Percentiles rank a stretch among this genome's conserved stretches.
phyloP scores from a whole-genome alignment of 495 filamentous ascomycete genomes.

The Schizothecium vesticola region DNA sequence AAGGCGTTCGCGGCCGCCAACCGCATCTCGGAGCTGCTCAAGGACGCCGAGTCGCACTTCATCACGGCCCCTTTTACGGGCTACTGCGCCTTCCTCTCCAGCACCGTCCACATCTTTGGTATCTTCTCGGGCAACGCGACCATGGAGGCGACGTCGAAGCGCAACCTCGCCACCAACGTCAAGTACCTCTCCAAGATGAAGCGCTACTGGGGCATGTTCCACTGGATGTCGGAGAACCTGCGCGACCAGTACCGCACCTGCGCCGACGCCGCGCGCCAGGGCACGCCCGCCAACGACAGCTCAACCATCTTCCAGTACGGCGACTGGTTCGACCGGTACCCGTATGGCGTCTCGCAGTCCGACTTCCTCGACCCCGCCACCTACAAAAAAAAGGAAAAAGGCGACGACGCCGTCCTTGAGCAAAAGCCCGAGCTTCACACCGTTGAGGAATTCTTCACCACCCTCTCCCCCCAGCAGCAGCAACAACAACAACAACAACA shows the following conservation, averaged over 20 bases:
- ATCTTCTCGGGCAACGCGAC: conserved; percentile 74
- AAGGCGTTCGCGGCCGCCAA: conserved; percentile 85
- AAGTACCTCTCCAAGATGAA: conserved; percentile 92
- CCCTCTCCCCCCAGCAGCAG: conserved; percentile 57
- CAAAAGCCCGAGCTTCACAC: conserved; percentile 86
- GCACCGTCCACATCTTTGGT: conserved; percentile 86
- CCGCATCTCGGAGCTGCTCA: conserved; percentile 76
- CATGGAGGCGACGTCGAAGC: conserved; percentile 72
- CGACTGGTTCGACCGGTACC: conserved; percentile 96
- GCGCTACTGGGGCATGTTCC: conserved; percentile 96
- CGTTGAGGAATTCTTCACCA: conserved; percentile 92
- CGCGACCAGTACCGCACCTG: conserved; percentile 85
- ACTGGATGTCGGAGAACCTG: conserved; percentile 89
- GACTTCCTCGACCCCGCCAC: conserved; percentile 76
- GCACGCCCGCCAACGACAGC: conserved; percentile 45
- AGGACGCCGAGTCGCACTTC: conserved; percentile 70
- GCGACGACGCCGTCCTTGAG: conserved; percentile 74
- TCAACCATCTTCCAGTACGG: conserved; percentile 88
- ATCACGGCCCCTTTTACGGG: conserved; percentile 89
- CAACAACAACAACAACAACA: conserved; percentile 28
- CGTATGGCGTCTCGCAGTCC: conserved; percentile 77
- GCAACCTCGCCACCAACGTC: conserved; percentile 83
- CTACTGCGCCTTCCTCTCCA: conserved; percentile 89
- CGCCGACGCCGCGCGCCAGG: conserved; percentile 64
- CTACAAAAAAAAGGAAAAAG: conserved; percentile 63